Evolutionary conservation across 495 filamentous ascomycete genomes (phyloP).

Genomic region (Arthonia radiata): DNA sequence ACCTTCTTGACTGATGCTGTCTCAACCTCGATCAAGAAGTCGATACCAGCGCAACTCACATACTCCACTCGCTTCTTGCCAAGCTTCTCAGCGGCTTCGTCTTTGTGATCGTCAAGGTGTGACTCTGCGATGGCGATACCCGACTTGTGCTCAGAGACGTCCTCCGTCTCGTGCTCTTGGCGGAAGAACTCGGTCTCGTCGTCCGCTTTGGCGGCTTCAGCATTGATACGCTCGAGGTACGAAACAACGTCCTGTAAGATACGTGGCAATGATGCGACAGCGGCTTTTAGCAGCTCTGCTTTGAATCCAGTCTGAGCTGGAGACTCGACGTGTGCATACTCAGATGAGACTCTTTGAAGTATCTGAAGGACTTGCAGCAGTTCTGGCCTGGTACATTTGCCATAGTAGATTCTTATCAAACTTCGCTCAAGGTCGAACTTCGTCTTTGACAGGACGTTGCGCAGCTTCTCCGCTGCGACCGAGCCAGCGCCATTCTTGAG

Average conservation of each 20-base stretch:
- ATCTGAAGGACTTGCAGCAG: conserved; percentile 66
- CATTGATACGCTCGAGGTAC: conserved; percentile 67
- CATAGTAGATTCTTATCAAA: conserved; percentile 89
- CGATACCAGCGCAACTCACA: conserved; percentile 62
- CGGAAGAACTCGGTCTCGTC: conserved; percentile 91
- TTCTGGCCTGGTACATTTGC: conserved; percentile 69
- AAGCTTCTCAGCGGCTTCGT: conserved; percentile 41
- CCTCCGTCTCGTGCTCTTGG: conserved; percentile 62
- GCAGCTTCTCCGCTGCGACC: conserved; percentile 44
- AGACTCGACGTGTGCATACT: conserved; percentile 40
- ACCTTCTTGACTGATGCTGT: conserved; percentile 61
- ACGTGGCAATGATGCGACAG: conserved; percentile 50
- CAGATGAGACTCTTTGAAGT: conserved; percentile 51
- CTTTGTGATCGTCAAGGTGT: conserved; percentile 54
- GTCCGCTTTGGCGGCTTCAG: conserved; percentile 56
- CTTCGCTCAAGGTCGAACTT: conserved; percentile 74
- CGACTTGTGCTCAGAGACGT: conserved; percentile 66
- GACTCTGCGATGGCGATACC: conserved; percentile 78
- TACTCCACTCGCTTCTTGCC: conserved; percentile 46
- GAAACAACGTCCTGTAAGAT: conserved; percentile 43
- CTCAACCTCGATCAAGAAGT: conserved; percentile 79
- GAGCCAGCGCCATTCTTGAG: conserved; percentile 42
- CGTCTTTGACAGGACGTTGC: conserved; percentile 38
- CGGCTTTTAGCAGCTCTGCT: conserved; percentile 42
- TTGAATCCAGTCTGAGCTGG: conserved; percentile 47